phyloP scores from a whole-genome alignment of 345 rosid genomes.

The Brassica nigra region DNA sequence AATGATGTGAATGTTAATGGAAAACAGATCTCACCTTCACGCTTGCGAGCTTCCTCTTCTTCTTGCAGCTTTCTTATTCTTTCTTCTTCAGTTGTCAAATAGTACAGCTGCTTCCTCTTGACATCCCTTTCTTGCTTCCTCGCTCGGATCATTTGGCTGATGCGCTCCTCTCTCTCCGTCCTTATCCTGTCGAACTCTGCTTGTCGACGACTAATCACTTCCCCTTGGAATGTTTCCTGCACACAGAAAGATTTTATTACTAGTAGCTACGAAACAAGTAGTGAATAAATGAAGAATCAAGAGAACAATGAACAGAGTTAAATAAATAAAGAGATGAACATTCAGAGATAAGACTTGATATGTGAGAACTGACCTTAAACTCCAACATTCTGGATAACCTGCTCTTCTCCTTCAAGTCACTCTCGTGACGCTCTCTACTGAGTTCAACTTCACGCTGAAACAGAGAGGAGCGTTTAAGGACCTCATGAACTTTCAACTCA shows the following conservation, averaged over 20 bases:
- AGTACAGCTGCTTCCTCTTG: constrained; percentile 72
- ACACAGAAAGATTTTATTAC: neutral
- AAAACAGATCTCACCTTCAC: constrained; percentile 54
- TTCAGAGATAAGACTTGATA: neutral
- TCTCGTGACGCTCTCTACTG: constrained; percentile 90
- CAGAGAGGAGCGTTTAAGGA: neutral
- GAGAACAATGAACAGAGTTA: neutral
- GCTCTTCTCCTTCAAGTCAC: constrained; percentile 88
- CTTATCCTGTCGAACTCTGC: constrained; percentile 68
- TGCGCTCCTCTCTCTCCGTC: constrained; percentile 73
- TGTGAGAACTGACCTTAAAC: constrained; percentile 20
- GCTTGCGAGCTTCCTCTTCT: constrained; percentile 91
- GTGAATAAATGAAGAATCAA: neutral
- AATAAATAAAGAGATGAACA: neutral
- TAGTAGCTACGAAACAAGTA: constrained; percentile 2
- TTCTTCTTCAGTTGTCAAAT: constrained; percentile 66
- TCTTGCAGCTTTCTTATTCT: constrained; percentile 62
- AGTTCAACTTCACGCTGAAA: constrained; percentile 79
- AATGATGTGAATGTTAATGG: constrained; percentile 22
- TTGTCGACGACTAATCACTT: constrained; percentile 65
- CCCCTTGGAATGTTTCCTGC: constrained; percentile 73
- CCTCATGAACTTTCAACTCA: constrained; percentile 1
- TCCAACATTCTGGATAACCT: constrained; percentile 75
- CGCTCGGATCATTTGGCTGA: constrained; percentile 60
- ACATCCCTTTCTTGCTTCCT: constrained; percentile 72